Base-by-base conservation (phyloP, 2,329 filamentous ascomycete species). In the Colletotrichum sp. region DNA sequence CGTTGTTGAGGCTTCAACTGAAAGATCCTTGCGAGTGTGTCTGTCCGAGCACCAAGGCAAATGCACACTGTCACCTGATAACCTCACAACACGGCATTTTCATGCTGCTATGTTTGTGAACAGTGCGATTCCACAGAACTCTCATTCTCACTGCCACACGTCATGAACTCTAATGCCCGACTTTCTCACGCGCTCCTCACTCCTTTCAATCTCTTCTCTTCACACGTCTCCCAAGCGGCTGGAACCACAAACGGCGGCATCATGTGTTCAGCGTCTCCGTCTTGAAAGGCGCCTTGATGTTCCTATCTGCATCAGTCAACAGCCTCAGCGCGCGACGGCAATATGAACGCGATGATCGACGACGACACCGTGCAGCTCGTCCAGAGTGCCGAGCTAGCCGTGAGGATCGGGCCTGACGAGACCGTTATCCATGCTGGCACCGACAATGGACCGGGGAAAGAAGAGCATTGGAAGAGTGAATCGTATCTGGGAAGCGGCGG, bases 291-390 rank as follows among this genome's bases (percentile, higher is more conserved):
- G 29, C 63, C 31, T 54, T 16, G n/a, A 24, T 24, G 29, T 16
- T 21, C 8, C 12, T 51, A 55, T 36, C 6, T 55, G 18, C 29
- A 21, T 12, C 27, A 15, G 18, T 64, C 61, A 24, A 51, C 15
- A n/a, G 61, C 38, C 12, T 24, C 61, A 29, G 61, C 27, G 24
- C 18, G 12, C 38, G 21, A 51, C n/a, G 11, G 11, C 24, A 31
- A 64, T 38, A 64, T 68, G 54, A 57, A 47, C 36, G 27, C 55
- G 18, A 51, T 38, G 55, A 27, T 29, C 36, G 24, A 27, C 27
- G 66, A 68, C 54, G 66, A 68, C 27, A 51, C 55, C 38, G 55
- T 61, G 66, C 66, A 36, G 34, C 66, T 68, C 66, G 66, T 68
- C 18, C 34, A 61, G 36, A 34, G n/a, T 36, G 24, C 54, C 55